Evolutionary conservation across 768 basidiomycete genomes (phyloP), one percentile per base, ranked within the genome.

Genomic region (Trametes gibbosa): DNA sequence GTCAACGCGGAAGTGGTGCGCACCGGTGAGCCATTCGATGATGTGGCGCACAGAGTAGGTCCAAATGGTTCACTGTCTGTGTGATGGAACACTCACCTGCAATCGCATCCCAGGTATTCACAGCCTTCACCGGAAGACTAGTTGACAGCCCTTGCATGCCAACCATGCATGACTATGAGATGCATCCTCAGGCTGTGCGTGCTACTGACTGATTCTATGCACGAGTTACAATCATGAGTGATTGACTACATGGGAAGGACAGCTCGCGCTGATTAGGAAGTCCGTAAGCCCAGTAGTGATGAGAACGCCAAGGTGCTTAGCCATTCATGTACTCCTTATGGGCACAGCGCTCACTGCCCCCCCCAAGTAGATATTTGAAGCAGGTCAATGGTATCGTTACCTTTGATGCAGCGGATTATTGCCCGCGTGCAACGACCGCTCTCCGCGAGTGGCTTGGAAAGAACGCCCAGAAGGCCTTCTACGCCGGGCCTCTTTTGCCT

Each of bases 401-500:
- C 12, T 43, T 43, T 21, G 42, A 43, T n/a, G 42, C 42, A n/a
- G 42, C 13, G 4, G 37, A 43, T 9, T 43, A 43, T 21, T 5
- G 7, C 12, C 42, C 42, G 3, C 5, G 5, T 12, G 42, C n/a
- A 4, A 43, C 42, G 2, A 19, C 19, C 6, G 12, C 42, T 23
- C 3, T 43, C 12, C n/a, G 42, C 3, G 19, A 43, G 19, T n/a
- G 8, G 14, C 21, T 19, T 12, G 21, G n/a, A 19, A 12, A 19
- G 21, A 43, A 21, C 6, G 19, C 35, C 17, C 45, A 64, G 4
- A 42, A 54, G 17, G 35, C 60, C 6, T 59, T 57, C 23, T 47
- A 53, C 14, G 52, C 63, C 32, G 66, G 66, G 6, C 64, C 66
- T 3, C 48, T 67, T n/a, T 4, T 61, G 2, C 51, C 54, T 10